Percentiles rank a stretch among this genome's conserved stretches.
phyloP scores from a whole-genome alignment of 2,329 filamentous ascomycete genomes.

The Arthrobotrys musiformis region DNA sequence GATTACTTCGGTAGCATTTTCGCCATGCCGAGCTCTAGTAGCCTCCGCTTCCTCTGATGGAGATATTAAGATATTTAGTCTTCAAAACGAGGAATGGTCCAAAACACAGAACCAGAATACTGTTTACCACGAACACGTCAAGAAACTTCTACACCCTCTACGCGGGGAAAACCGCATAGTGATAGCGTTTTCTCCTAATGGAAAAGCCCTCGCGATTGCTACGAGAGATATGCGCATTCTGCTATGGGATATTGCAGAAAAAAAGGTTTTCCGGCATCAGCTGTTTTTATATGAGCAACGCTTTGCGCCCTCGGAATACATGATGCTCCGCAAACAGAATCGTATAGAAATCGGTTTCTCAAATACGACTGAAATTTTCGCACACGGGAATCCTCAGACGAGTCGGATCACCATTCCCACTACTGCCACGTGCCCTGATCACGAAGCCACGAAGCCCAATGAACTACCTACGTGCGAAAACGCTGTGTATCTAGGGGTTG shows the following conservation, averaged over 20 bases:
- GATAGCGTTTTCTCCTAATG: constrained; percentile 3
- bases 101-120: not conserved
- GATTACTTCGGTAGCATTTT: not conserved
- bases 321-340: not conserved
- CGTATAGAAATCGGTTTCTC: not conserved
- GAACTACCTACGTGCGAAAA: not conserved
- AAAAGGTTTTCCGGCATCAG: not conserved
- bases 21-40: not conserved
- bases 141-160: too few relatives aligned
- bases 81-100: not conserved
- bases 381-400: not conserved
- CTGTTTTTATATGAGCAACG: too few relatives aligned
- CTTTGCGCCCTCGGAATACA: not conserved
- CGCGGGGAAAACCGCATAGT: too few relatives aligned
- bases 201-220: not conserved
- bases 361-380: not conserved
- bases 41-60: not conserved
- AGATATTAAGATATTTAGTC: not conserved
- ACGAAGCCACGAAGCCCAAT: not conserved
- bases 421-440: not conserved
- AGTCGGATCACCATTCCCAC: not conserved
- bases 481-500: not conserved
- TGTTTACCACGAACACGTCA: not conserved
- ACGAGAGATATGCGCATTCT: not conserved
- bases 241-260: not conserved